A percentile compares a stretch with the other conserved stretches of the same genome.
Evolutionary conservation across 2,329 filamentous ascomycete species (phyloP).

Genomic region (Alternaria postmessia): DNA sequence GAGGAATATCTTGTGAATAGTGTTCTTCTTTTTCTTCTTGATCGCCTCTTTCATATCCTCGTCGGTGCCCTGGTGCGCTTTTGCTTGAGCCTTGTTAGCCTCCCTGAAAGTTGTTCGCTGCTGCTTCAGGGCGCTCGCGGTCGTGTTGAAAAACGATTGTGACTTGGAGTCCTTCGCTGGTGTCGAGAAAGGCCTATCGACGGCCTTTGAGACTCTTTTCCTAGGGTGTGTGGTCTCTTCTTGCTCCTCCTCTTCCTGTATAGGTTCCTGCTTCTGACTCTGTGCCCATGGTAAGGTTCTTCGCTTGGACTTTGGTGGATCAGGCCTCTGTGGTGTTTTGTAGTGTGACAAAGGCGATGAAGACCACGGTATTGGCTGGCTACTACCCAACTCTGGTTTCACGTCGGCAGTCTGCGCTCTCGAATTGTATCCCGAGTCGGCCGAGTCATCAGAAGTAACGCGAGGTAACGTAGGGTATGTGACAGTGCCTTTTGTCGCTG

Average conservation of each 20-base stretch:
- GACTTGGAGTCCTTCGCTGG: slow-evolving; percentile 52
- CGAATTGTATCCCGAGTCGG: slow-evolving; percentile 43
- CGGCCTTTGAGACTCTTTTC: slow-evolving; percentile 46
- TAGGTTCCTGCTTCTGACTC: slow-evolving; percentile 43
- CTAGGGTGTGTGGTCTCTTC: slow-evolving; percentile 33
- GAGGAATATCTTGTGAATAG: slow-evolving; percentile 69
- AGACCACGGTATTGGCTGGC: slow-evolving; percentile 74
- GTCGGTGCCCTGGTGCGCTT: slow-evolving; percentile 45
- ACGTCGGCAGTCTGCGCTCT: slow-evolving; percentile 31
- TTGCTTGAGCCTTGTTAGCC: slow-evolving; percentile 62
- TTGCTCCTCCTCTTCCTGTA: slow-evolving; percentile 28
- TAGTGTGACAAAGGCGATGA: slow-evolving; percentile 65
- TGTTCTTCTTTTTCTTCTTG: slow-evolving; percentile 54
- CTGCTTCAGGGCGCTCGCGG: slow-evolving; percentile 77
- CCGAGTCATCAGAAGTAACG: slow-evolving; percentile 41
- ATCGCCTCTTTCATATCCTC: slow-evolving; percentile 60
- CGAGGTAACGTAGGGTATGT: slow-evolving; percentile 53
- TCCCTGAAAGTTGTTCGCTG: slow-evolving; percentile 77
- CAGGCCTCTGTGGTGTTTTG: slow-evolving; percentile 38
- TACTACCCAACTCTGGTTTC: slow-evolving; percentile 53
- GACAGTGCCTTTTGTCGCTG: slow-evolving; percentile 57
- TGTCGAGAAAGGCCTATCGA: slow-evolving; percentile 51
- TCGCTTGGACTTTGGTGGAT: slow-evolving; percentile 25
- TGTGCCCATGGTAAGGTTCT: slow-evolving; percentile 67
- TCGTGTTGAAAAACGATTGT: slow-evolving; percentile 73